Conservation (phyloP, 257 asterid genomes). For the Scutellaria barbata region DNA sequence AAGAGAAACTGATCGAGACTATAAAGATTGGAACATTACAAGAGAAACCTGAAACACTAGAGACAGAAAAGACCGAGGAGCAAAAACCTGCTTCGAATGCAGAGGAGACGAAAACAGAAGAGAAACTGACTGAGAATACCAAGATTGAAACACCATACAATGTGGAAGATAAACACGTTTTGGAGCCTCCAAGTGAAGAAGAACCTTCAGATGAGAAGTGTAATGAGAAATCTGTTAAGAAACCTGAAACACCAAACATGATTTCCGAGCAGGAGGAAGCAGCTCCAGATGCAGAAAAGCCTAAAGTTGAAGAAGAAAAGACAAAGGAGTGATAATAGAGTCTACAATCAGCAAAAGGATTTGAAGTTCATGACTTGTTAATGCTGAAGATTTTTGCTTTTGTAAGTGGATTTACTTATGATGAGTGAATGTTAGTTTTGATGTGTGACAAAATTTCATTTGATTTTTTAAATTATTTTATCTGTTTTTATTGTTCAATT, state of each 20-base stretch:
- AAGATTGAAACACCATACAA: slow-evolving; percentile 26
- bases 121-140: slow-evolving; percentile 14
- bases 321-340: background rate
- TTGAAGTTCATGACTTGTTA: background rate
- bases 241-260: slow-evolving; percentile 10
- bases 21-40: background rate
- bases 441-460: slow-evolving; percentile 31
- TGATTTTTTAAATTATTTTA: slow-evolving; percentile 18
- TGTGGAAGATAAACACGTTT: slow-evolving; percentile 35
- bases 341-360: slow-evolving; percentile 22
- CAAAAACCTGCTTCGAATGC: slow-evolving; percentile 1
- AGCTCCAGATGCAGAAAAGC: slow-evolving; percentile 33
- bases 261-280: slow-evolving; percentile 18
- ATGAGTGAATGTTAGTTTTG: slow-evolving; percentile 29
- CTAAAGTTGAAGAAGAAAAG: slow-evolving; percentile 37
- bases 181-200: slow-evolving; percentile 28
- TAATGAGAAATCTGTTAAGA: slow-evolving; percentile 8
- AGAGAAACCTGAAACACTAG: slow-evolving; percentile 22
- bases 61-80: background rate
- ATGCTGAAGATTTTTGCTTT: slow-evolving; percentile 15
- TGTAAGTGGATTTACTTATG: slow-evolving; percentile 3
- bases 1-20: slow-evolving; percentile 26
- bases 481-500: slow-evolving; percentile 12
- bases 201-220: slow-evolving; percentile 24
- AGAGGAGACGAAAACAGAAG: slow-evolving; percentile 36